Percentiles rank a stretch among this genome's conserved stretches.
These are phyloP conservation scores for Elsinoe ampelina DNA, from an alignment of 2,329 filamentous ascomycete species.

Conservation along the genomic window DNA sequence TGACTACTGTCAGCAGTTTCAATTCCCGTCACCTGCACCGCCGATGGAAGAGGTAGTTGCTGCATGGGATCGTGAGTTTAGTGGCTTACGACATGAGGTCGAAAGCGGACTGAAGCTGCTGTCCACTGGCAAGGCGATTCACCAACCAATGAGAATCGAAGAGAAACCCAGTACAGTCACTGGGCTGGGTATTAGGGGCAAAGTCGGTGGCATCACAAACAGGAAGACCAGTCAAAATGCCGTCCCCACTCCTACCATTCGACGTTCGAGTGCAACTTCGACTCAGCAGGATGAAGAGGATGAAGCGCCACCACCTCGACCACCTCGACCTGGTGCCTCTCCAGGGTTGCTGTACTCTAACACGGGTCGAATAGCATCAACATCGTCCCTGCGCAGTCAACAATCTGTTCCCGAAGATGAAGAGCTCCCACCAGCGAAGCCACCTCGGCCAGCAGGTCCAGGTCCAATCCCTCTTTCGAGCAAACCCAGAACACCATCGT, in stretches of 20 bases:
- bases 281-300: constrained; percentile 21
- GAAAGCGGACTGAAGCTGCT: constrained; percentile 56
- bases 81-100: constrained; percentile 54
- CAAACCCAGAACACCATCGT: constrained; percentile 15
- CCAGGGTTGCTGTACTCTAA: neutral
- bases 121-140: constrained; percentile 56
- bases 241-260: constrained; percentile 10
- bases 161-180: constrained; percentile 37
- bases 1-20: constrained; percentile 59
- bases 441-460: constrained; percentile 22
- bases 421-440: constrained; percentile 23
- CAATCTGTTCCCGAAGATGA: constrained; percentile 20
- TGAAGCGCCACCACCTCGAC: constrained; percentile 25
- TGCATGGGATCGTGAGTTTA: constrained; percentile 55
- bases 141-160: constrained; percentile 45
- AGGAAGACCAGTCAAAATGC: constrained; percentile 15
- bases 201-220: constrained; percentile 13
- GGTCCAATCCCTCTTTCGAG: constrained; percentile 13
- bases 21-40: constrained; percentile 62
- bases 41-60: constrained; percentile 62
- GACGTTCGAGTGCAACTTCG: constrained; percentile 1
- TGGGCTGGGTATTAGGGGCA: constrained; percentile 39
- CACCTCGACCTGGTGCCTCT: constrained; percentile 23
- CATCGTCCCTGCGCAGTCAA: constrained; percentile 13
- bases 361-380: neutral